Percentiles rank a stretch among this genome's conserved stretches.
phyloP scores from a whole-genome alignment of 1,284 basidiomycete genomes.

The Laetiporus sulphureus region DNA sequence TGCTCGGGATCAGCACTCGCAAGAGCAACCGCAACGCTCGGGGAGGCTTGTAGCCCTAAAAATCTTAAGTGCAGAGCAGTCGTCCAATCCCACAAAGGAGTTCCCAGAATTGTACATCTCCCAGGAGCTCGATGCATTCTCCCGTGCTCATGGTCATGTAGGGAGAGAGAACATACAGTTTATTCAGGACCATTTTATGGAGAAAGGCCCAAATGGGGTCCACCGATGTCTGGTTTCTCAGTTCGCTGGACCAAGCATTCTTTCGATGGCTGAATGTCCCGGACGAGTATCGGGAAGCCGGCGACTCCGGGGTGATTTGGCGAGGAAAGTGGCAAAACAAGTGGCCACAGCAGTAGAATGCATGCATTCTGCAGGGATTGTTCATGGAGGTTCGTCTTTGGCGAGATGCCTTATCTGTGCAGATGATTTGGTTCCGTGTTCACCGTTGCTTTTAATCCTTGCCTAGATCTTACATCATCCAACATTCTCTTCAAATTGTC shows the following conservation, averaged over 20 bases:
- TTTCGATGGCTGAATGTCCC: constrained; percentile 25
- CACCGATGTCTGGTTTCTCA: constrained; percentile 26
- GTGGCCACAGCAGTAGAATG: constrained; percentile 16
- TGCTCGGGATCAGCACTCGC: constrained; percentile 24
- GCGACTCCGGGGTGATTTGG: constrained; percentile 18
- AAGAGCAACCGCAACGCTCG: background rate
- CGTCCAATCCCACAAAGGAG: constrained; percentile 15
- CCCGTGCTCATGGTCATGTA: constrained; percentile 10
- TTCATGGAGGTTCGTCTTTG: constrained; percentile 29
- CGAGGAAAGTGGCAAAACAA: constrained; percentile 4
- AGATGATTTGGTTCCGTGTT: background rate
- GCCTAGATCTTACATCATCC: constrained; percentile 29
- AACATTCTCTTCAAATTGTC: constrained; percentile 29
- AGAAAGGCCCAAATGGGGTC: constrained; percentile 27
- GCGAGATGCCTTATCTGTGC: background rate
- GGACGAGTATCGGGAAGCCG: constrained; percentile 23
- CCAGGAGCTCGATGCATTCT: constrained; percentile 9
- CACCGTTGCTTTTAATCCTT: constrained; percentile 6
- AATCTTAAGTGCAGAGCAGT: constrained; percentile 26
- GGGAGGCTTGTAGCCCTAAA: constrained; percentile 29
- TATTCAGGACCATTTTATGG: constrained; percentile 23
- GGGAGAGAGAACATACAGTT: background rate
- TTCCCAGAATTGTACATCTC: constrained; percentile 22
- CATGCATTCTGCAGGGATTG: constrained; percentile 26
- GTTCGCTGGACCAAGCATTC: constrained; percentile 29